Base-by-base conservation (phyloP, 176 grass and related monocot species). In the Aegilops sharonensis region DNA sequence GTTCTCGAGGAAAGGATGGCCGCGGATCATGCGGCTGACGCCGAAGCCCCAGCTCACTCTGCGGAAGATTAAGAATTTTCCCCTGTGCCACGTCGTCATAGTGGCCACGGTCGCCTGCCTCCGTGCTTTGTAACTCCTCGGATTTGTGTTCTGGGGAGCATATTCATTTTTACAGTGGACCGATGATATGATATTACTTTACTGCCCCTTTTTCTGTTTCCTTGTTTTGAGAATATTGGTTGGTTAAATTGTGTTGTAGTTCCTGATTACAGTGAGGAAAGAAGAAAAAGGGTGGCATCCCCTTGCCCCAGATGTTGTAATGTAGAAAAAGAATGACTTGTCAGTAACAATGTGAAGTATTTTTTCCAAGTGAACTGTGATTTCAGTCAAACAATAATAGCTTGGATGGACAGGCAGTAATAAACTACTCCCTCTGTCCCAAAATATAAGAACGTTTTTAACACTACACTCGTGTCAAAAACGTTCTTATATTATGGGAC, bases 1-100 rank as follows among this genome's bases (percentile, higher is more conserved):
- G 96, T 93, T 65, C 91, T 99, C 2, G 97, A 99, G 73, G 85
- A 97, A 91, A 91, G 94, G 84, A 57, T 96, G 89, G 88, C 88
- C 11, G 85, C 77, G 0, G 92, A 99, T 64, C 84, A 84, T 75
- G 65, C 66, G 11, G 82, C 72, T 85, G 89, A 86, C 32, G 20
- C 90, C 24, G 90, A 91, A 69, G 92, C 79, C 8, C 47, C 80
- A 48, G 79, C 85, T 34, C 81, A 86, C 2, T 74, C 64, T 1
- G 78, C 81, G 0, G 86, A 95, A 37, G 89, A 91, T 69, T 91
- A 89, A 91, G 81, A 89, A 68, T 47, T 18, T 18, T 1, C 18
- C 48, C 12, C 8, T 2, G 0, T 11, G 23, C 59, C 62, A 39
- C 36, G 75, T 15, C 69, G 27, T 21, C 43, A 34, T 50, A 90